These are phyloP conservation scores for Fusarium graminum DNA, from an alignment of 2,329 filamentous ascomycete genomes.

Conservation along the genomic window DNA sequence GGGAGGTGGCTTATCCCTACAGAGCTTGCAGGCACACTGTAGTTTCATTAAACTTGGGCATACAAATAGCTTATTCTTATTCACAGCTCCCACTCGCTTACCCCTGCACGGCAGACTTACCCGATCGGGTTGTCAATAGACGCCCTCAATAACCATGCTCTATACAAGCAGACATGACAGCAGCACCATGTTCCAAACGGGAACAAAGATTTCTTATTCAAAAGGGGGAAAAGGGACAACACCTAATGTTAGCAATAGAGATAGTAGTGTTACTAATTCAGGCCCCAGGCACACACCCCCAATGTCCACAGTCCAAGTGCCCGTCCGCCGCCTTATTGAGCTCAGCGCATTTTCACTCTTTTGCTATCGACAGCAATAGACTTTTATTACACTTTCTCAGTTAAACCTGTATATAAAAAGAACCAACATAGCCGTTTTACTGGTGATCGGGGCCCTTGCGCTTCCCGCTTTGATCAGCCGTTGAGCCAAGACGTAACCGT, in stretches of 20 bases:
- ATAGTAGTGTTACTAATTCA: conserved; percentile 30
- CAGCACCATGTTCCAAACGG: conserved; percentile 24
- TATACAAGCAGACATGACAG: conserved; percentile 30
- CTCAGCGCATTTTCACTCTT: background rate
- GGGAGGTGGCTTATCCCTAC: conserved; percentile 7
- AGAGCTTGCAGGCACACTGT: conserved; percentile 9
- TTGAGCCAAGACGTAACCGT: conserved; percentile 37
- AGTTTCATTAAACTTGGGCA: background rate
- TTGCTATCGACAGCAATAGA: conserved; percentile 22
- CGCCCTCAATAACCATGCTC: conserved; percentile 49
- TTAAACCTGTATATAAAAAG: conserved; percentile 28
- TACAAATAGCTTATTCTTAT: conserved; percentile 1
- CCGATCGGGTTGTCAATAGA: conserved; percentile 55
- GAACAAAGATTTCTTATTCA: conserved; percentile 20
- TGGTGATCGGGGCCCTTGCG: conserved; percentile 31
- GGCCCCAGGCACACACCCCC: conserved; percentile 16
- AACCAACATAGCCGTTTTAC: conserved; percentile 7
- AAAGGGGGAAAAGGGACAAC: background rate
- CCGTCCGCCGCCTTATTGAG: conserved; percentile 27
- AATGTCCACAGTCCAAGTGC: conserved; percentile 26
- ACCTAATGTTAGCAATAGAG: background rate
- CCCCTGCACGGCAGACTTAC: conserved; percentile 32
- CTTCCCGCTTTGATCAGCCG: conserved; percentile 33
- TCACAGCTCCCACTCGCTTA: conserved; percentile 9
- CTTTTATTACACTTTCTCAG: conserved; percentile 5